Base-by-base conservation (phyloP, 2,329 filamentous ascomycete genomes). In the Ascosphaera acerosa region DNA sequence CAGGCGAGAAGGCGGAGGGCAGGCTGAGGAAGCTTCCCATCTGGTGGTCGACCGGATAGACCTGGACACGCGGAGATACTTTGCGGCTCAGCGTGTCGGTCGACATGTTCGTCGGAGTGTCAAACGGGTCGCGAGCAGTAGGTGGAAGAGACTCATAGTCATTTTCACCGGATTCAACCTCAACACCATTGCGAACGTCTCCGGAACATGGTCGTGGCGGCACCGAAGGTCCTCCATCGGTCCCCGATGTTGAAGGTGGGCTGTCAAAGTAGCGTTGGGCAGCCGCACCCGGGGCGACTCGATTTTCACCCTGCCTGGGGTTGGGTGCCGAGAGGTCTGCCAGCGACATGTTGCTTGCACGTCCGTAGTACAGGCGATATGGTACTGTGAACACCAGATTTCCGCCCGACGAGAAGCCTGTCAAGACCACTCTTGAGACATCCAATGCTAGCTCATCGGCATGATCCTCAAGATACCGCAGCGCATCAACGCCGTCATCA, bases 381-480 rank as follows among this genome's bases (percentile, higher is more conserved):
- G 67, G 64, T 1, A 71, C 66, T 0, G 66, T 65, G 37, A 71
- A 64, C 25, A 59, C 58, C 48, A 72, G 59, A 44, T 72, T 72
- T 14, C 59, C 67, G 3, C 67, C 67, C 1, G 64, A 66, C 1
- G 64, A 69, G 49, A 73, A 73, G 15, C 67, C 67, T 16, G 59
- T 64, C 4, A 72, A 48, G 1, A 59, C 61, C 30, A 71, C 59
- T 32, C 64, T 62, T 18, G 59, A 56, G 2, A 58, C 46, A 41
- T 72, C 65, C 23, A 73, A 51, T 22, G 60, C 57, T 18, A 71
- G 46, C 32, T 67, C 61, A 3, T 55, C 48, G 0, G 65, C 63
- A 41, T 70, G 52, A 18, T 57, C 48, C 19, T 64, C 58, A 4
- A 71, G 53, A 45, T 64, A 70, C 4, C 69, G 49, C 14, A 73